Conservation (phyloP, 108 stramenopile genomes). For the Nitzschia palea region DNA sequence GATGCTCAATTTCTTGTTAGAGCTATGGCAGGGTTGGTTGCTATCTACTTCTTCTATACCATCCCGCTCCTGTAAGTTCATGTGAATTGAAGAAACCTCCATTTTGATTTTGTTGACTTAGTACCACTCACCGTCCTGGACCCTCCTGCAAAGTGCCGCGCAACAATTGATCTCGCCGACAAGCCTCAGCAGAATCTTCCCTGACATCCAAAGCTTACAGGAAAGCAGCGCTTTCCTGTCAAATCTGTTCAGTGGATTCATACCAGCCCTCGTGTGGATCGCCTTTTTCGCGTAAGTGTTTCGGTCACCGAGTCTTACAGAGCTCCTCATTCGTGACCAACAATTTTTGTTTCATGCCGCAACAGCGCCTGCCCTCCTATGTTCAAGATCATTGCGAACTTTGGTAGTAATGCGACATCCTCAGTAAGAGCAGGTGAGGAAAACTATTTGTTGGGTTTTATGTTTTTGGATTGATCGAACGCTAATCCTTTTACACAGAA, state of each 20-base stretch:
- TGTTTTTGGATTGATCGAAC: not conserved
- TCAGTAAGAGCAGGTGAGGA: constrained; percentile 48
- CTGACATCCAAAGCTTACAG: constrained; percentile 43
- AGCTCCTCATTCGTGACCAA: not conserved
- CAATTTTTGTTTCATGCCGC: constrained; percentile 1
- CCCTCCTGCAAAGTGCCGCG: constrained; percentile 19
- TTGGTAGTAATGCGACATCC: constrained; percentile 75
- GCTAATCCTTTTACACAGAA: constrained; percentile 39
- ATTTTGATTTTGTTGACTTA: constrained; percentile 16
- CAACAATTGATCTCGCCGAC: constrained; percentile 43
- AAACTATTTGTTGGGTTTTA: not conserved
- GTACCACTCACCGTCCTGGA: constrained; percentile 45
- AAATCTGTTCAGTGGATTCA: constrained; percentile 60
- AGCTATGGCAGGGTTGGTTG: constrained; percentile 44
- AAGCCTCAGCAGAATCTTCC: constrained; percentile 47
- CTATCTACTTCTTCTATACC: constrained; percentile 80
- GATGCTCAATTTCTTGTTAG: too few species aligned
- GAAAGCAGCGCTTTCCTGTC: constrained; percentile 32
- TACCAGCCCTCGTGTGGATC: constrained; percentile 66
- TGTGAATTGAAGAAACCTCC: constrained; percentile 13
- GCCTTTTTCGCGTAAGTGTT: constrained; percentile 60
- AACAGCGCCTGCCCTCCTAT: constrained; percentile 65
- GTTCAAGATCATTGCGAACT: constrained; percentile 88
- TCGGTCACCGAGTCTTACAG: not conserved
- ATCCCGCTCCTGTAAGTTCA: constrained; percentile 60